phyloP scores from a whole-genome alignment of 257 asterid species.

The Lycium ferocissimum region DNA sequence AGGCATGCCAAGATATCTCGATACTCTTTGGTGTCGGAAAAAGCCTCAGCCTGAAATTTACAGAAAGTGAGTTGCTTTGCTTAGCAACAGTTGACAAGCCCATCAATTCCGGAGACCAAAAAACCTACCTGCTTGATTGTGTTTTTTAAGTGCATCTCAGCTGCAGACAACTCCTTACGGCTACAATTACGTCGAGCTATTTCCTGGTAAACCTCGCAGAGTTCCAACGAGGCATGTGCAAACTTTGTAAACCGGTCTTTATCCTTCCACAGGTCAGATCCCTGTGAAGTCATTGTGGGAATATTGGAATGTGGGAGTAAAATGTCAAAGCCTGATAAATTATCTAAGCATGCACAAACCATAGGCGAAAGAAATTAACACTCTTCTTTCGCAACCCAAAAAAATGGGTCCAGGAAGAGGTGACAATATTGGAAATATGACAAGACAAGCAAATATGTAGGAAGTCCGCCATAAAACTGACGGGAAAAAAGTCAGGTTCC shows the following conservation, averaged over 20 bases:
- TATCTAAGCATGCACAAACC: not conserved
- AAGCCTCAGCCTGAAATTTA: conserved; percentile 53
- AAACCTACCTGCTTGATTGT: conserved; percentile 61
- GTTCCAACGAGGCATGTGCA: conserved; percentile 81
- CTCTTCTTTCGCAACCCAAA: not conserved
- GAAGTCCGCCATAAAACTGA: not conserved
- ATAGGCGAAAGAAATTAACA: not conserved
- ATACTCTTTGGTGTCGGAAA: conserved; percentile 61
- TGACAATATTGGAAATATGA: not conserved
- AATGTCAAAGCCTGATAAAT: conserved; percentile 10
- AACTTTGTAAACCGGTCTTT: conserved; percentile 74
- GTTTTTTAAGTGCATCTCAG: conserved; percentile 92
- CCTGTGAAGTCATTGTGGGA: conserved; percentile 37
- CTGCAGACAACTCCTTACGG: conserved; percentile 68
- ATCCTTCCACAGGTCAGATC: conserved; percentile 86
- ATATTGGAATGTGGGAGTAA: not conserved
- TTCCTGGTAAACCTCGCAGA: conserved; percentile 73
- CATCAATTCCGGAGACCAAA: not conserved
- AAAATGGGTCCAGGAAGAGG: not conserved
- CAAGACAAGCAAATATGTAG: conserved; percentile 26
- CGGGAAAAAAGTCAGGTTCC: conserved; percentile 11
- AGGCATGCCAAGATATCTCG: conserved; percentile 65
- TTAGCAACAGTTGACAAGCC: not conserved
- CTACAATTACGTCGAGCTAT: conserved; percentile 53
- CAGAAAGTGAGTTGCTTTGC: not conserved